Evolutionary conservation across 371 early-diverging fungal species (phyloP), one percentile per base, ranked within the genome.

Genomic region (Actinomortierella wolfii): DNA sequence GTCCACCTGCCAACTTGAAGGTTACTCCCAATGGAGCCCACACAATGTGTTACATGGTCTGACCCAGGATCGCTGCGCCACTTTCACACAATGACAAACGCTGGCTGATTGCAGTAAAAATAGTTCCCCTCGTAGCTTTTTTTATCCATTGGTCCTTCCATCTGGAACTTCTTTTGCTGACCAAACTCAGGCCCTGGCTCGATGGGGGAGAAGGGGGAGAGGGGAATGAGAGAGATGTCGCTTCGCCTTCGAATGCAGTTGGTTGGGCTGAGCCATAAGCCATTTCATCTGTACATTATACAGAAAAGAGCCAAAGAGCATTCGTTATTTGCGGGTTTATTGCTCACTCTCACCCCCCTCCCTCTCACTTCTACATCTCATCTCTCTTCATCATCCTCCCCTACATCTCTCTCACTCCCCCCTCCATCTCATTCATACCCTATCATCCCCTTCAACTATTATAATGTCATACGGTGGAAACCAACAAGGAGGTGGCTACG

Each of bases 391-490:
- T 13, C 44, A 15, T 20, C 15, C 20, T 20, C 44, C 13, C 20
- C 6, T 13, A 15, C 13, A 13, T 13, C 44, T 13, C 20, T 44
- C 13, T 44, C 44, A n/a, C 13, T 44, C 44, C 41, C 15, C 20
- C 13, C 44, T n/a, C 15, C 13, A 3, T 44, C 44, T 40, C 40
- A 15, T 11, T 48, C 20, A 15, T n/a, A 24, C 47, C 5, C 5
- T 20, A 15, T 49, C 54, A 40, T 20, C 41, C 17, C 56, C 26
- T 29, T 23, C 51, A 41, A 28, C 47, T 42, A 17, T 53, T 21
- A 18, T 51, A n/a, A 9, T 25, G 48, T 49, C 24, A 29, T 50
- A 45, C 51, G 42, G 42, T 43, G 54, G n/a, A 39, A n/a, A n/a
- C n/a, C n/a, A n/a, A n/a, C n/a, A n/a, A n/a, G n/a, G n/a, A n/a